Conservation (phyloP, 768 basidiomycete species). For the Pholiota molesta region DNA sequence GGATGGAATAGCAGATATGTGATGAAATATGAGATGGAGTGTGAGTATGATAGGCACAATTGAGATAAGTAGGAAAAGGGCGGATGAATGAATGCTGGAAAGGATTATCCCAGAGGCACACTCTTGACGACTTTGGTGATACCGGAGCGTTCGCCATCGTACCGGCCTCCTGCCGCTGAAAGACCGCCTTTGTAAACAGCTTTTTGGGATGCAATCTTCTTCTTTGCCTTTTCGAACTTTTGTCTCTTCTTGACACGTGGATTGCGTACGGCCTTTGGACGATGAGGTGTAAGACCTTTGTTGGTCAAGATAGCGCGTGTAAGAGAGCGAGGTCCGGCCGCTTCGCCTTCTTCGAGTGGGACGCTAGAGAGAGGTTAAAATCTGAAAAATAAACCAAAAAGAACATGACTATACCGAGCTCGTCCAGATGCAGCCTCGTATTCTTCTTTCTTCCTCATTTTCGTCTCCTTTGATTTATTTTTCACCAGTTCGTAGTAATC, state of each 20-base stretch:
- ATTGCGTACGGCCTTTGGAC: constrained; percentile 90
- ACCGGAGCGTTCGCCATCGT: constrained; percentile 92
- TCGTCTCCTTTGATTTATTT: constrained; percentile 67
- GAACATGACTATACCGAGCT: constrained; percentile 17
- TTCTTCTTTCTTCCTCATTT: constrained; percentile 78
- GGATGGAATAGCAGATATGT: neutral
- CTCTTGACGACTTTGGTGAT: constrained; percentile 91
- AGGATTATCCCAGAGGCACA: constrained; percentile 59
- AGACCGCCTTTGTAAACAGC: constrained; percentile 92
- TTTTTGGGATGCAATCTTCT: constrained; percentile 86
- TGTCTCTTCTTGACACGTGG: constrained; percentile 96
- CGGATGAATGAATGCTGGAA: neutral
- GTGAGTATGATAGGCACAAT: neutral
- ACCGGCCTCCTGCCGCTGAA: constrained; percentile 66
- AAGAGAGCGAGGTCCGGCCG: constrained; percentile 80
- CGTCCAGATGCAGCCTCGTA: constrained; percentile 65
- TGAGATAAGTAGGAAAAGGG: neutral
- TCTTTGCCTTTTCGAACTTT: constrained; percentile 94
- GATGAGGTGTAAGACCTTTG: constrained; percentile 89
- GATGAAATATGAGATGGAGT: neutral
- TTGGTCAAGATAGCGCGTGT: constrained; percentile 93
- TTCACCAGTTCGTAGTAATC: constrained; percentile 94
- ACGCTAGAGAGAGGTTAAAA: constrained; percentile 27
- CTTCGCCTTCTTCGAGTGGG: constrained; percentile 29
- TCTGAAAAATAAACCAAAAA: neutral